Base-by-base conservation (phyloP, 169 alveolate genomes). In the Theileria annulata region DNA sequence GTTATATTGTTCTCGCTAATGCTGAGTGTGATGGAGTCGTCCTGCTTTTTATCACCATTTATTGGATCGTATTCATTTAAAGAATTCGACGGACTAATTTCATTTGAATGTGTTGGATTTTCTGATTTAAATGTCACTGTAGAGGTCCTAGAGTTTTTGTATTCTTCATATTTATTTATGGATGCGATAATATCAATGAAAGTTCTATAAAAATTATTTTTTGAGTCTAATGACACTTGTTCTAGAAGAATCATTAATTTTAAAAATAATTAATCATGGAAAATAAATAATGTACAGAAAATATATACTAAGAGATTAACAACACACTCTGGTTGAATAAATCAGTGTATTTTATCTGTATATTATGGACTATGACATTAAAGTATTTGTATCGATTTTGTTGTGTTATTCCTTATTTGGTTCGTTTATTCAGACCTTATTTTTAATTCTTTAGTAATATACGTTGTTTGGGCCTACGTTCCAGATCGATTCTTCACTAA, bases 291-390 rank as follows among this genome's bases (percentile, higher is more conserved):
- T 66, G 10, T 21, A 66, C 74, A 25, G 19, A 64, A 13, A 13
- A 64, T 64, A 21, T 4, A 4, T 25, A 64, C 25, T 64, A 64
- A 37, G 51, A 25, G 6, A 69, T 25, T 37, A 19, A 4, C 62
- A 49, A 69, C 64, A 69, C 62, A 62, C 31, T 30, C 10, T 15
- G 19, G 51, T 5, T 62, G 3, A 2, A 27, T 2, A 28, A 62
- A 56, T 56, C 35, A 56, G 42, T 30, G 2, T 19, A 25, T 56
- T 25, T 17, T 2, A 2, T 25, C 51, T 42, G 37, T 47, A 31
- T 71, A 31, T 51, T 51, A 82, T 82, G 89, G 76, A 82, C 15
- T n/a, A 13, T n/a, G 89, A 82, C 54, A 68, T 82, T 59, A 68
- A 75, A 77, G 71, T 85, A 27, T 82, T 62, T 35, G 58, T 71